phyloP scores from a whole-genome alignment of 2,329 filamentous ascomycete genomes.

The Aspergillus fumigatiaffinis region DNA sequence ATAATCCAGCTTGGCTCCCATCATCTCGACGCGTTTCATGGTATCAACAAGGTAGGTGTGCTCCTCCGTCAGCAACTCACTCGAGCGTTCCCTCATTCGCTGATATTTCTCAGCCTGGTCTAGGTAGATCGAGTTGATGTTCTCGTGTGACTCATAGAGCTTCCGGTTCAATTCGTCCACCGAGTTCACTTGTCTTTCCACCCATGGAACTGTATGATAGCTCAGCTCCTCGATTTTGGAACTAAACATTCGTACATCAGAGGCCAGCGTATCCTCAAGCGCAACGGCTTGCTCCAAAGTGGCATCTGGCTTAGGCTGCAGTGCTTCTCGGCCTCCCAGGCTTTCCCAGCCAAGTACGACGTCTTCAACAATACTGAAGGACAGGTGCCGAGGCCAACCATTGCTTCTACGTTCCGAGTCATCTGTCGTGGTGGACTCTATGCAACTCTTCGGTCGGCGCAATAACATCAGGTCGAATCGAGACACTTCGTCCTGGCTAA shows the following conservation, averaged over 20 bases:
- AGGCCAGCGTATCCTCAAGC: slow-evolving; percentile 37
- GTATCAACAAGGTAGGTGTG: slow-evolving; percentile 64
- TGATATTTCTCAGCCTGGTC: slow-evolving; percentile 68
- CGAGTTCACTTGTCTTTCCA: slow-evolving; percentile 38
- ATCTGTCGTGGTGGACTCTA: slow-evolving; percentile 21
- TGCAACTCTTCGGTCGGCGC: slow-evolving; percentile 36
- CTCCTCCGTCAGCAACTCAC: slow-evolving; percentile 67
- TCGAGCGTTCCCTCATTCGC: slow-evolving; percentile 61
- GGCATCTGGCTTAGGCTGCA: slow-evolving; percentile 35
- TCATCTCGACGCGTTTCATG: slow-evolving; percentile 72
- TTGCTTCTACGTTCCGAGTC: slow-evolving; percentile 20
- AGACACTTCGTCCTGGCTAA: slow-evolving; percentile 25
- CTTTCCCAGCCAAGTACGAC: slow-evolving; percentile 37
- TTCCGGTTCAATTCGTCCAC: slow-evolving; percentile 59
- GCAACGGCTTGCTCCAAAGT: slow-evolving; percentile 39
- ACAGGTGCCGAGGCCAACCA: slow-evolving; percentile 41
- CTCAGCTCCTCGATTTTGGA: slow-evolving; percentile 36
- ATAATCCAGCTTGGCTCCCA: slow-evolving; percentile 85
- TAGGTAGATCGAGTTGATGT: slow-evolving; percentile 64
- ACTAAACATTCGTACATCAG: slow-evolving; percentile 34
- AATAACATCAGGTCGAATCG: slow-evolving; percentile 28
- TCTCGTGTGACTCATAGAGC: slow-evolving; percentile 60
- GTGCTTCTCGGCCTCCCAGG: slow-evolving; percentile 18
- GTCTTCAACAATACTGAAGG: slow-evolving; percentile 47
- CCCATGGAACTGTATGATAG: slow-evolving; percentile 39